Conservation (phyloP, 108 stramenopile species). For the Nitzschia sp. region DNA sequence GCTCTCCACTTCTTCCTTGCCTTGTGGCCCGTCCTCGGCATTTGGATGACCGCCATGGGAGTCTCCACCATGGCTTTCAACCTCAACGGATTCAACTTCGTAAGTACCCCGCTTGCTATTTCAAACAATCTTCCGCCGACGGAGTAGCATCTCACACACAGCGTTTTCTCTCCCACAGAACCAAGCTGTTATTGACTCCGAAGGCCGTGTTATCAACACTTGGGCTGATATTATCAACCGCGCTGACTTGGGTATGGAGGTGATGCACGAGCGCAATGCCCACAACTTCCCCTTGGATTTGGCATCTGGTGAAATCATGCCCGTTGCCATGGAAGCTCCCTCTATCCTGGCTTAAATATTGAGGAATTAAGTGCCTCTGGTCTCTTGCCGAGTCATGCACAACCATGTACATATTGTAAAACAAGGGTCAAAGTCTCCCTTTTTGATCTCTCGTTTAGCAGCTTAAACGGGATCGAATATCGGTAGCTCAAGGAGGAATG, state of each 20-base stretch:
- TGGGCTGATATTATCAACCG: slow-evolving; percentile 47
- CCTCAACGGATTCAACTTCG: slow-evolving; percentile 25
- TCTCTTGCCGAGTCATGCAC: no score
- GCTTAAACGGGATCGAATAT: no score
- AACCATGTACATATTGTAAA: no score
- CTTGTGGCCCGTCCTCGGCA: slow-evolving; percentile 35
- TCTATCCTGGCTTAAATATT: slow-evolving; percentile 21
- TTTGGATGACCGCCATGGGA: slow-evolving; percentile 37
- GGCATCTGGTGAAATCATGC: slow-evolving; percentile 27
- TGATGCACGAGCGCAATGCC: slow-evolving; percentile 39
- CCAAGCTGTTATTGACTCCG: slow-evolving; percentile 33
- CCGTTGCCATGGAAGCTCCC: slow-evolving; percentile 39
- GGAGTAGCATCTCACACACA: no score
- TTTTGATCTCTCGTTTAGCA: no score
- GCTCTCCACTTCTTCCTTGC: slow-evolving; percentile 40
- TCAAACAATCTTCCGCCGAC: no score
- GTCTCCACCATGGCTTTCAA: slow-evolving; percentile 39
- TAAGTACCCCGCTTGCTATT: no score
- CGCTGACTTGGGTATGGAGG: slow-evolving; percentile 35
- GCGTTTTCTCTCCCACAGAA: no score
- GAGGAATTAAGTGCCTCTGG: no score
- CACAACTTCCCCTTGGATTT: slow-evolving; percentile 43
- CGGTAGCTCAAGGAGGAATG: no score
- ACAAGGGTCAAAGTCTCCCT: no score
- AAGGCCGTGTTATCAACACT: slow-evolving; percentile 40